Conservation (phyloP, 441 rosid genomes). For the Eutrema salsugineum region DNA sequence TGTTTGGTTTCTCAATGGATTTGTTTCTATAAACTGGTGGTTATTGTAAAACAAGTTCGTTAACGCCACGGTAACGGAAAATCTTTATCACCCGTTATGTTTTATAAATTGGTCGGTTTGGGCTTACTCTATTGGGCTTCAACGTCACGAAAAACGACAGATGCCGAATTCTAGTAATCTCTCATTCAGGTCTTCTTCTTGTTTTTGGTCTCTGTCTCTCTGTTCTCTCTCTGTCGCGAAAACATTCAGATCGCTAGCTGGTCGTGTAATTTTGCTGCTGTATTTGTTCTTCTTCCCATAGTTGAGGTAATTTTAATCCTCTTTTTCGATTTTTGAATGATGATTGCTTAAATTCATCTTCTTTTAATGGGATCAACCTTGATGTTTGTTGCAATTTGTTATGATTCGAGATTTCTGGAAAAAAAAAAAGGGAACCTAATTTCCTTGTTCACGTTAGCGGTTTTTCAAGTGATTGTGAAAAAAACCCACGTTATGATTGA, state of each 20-base stretch:
- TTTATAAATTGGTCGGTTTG: background rate
- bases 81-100: background rate
- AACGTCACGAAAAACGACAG: background rate
- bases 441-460: background rate
- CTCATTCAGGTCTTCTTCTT: background rate
- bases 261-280: constrained; percentile 20
- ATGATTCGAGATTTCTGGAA: constrained; percentile 13
- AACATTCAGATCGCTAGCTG: constrained; percentile 26
- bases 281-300: background rate
- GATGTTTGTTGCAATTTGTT: background rate
- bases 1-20: constrained; percentile 6
- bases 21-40: background rate
- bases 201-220: background rate
- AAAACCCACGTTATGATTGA: background rate
- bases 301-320: constrained; percentile 13
- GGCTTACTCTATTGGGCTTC: constrained; percentile 21
- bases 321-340: background rate
- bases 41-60: background rate
- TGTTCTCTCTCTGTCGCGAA: background rate
- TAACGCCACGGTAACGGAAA: background rate
- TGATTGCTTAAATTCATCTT: background rate
- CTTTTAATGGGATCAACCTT: background rate
- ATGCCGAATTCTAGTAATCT: background rate
- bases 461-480: background rate
- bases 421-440: background rate